A percentile compares a stretch with the other conserved stretches of the same genome.
phyloP scores from a whole-genome alignment of 768 basidiomycete species.

The Pisolithus marmoratus region DNA sequence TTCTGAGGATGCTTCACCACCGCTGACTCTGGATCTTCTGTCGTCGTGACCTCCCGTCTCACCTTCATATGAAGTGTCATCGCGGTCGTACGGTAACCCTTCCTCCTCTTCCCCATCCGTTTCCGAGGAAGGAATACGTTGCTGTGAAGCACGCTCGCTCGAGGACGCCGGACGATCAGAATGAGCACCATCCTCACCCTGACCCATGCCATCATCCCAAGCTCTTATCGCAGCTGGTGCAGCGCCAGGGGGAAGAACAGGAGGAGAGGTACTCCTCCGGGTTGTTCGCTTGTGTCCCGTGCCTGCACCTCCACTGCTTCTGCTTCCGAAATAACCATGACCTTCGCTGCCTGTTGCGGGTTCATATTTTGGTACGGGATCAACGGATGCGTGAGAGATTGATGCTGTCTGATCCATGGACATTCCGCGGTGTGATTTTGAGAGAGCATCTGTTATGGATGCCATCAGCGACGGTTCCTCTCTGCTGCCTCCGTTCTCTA shows the following conservation, averaged over 20 bases:
- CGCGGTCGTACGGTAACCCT: conserved; percentile 22
- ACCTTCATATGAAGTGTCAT: conserved; percentile 8
- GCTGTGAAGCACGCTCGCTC: conserved; percentile 31
- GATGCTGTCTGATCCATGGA: conserved; percentile 20
- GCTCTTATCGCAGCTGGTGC: conserved; percentile 32
- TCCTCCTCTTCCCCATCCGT: conserved; percentile 24
- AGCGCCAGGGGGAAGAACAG: conserved; percentile 40
- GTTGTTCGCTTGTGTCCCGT: conserved; percentile 20
- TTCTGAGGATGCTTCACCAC: conserved; percentile 9
- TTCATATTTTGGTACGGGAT: conserved; percentile 36
- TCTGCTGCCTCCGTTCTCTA: conserved; percentile 7
- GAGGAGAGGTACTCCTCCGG: conserved; percentile 30
- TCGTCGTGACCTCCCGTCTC: background rate
- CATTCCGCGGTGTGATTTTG: conserved; percentile 19
- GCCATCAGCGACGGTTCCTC: conserved; percentile 32
- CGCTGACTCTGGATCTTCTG: conserved; percentile 9
- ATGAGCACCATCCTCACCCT: conserved; percentile 26
- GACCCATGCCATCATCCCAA: conserved; percentile 31
- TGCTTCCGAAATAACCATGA: conserved; percentile 11
- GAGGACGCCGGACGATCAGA: conserved; percentile 25
- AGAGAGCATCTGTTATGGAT: conserved; percentile 34
- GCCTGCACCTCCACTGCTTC: conserved; percentile 5
- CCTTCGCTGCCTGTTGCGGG: conserved; percentile 10
- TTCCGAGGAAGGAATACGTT: conserved; percentile 28
- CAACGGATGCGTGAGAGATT: conserved; percentile 21